Conservation (phyloP, 768 basidiomycete species). For the Terana coerulea region DNA sequence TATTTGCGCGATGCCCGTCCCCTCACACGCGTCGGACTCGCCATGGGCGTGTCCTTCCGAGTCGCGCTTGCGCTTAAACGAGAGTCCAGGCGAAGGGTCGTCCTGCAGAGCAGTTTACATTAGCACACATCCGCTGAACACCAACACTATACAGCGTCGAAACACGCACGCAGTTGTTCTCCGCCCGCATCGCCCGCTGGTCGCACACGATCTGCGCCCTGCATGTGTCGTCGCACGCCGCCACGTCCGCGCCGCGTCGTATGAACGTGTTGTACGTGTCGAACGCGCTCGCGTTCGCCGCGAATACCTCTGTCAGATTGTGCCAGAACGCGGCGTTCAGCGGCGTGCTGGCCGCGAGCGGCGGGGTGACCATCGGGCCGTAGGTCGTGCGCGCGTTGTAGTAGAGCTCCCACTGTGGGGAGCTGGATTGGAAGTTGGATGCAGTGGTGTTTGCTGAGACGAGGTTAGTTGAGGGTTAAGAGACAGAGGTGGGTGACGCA, state of each 20-base stretch:
- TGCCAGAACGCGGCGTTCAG: constrained; percentile 60
- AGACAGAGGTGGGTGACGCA: constrained; percentile 23
- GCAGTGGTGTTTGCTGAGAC: constrained; percentile 34
- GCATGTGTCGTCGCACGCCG: constrained; percentile 35
- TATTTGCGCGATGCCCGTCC: constrained; percentile 7
- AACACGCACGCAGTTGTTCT: constrained; percentile 35
- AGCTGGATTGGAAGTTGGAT: constrained; percentile 39
- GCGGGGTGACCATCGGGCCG: constrained; percentile 37
- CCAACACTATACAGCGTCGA: background rate
- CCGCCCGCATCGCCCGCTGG: constrained; percentile 37
- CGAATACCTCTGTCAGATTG: constrained; percentile 50
- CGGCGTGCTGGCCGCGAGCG: constrained; percentile 31
- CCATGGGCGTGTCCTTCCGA: background rate
- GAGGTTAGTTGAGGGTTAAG: no score
- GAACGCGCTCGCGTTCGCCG: constrained; percentile 41
- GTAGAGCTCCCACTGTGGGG: constrained; percentile 47
- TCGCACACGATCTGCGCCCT: constrained; percentile 40
- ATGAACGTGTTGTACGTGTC: constrained; percentile 43
- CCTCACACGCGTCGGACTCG: constrained; percentile 7
- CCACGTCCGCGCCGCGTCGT: constrained; percentile 35
- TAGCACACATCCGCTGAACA: background rate
- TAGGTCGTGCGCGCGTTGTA: constrained; percentile 57
- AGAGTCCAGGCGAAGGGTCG: constrained; percentile 1
- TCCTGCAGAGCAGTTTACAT: background rate
- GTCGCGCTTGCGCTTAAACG: background rate